phyloP scores from a whole-genome alignment of 2,329 filamentous ascomycete species.

The Scedosporium apiospermum region DNA sequence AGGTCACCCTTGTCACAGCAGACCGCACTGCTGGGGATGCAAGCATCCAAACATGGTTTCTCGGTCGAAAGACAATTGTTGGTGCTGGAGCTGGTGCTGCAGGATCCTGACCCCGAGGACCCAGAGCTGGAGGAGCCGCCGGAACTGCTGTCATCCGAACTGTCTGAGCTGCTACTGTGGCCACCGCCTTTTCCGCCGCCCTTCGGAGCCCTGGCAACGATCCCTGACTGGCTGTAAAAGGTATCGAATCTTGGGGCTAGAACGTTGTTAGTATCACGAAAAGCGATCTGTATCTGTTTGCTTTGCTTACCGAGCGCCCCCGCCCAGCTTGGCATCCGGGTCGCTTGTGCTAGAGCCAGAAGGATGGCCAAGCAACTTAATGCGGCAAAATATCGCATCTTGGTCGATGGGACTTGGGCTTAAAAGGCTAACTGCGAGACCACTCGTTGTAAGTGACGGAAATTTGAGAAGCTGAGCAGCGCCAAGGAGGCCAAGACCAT shows the following conservation, averaged over 20 bases:
- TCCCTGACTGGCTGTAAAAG: neutral
- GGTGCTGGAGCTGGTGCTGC: neutral
- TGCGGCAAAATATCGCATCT: neutral
- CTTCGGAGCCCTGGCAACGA: neutral
- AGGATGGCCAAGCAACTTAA: neutral
- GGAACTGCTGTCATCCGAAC: neutral
- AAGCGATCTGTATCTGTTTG: neutral
- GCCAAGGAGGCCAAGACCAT: too few species aligned
- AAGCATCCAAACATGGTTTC: neutral
- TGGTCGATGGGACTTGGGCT: neutral
- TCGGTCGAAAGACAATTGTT: neutral
- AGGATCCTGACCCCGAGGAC: neutral
- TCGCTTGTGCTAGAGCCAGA: neutral
- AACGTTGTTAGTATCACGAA: neutral
- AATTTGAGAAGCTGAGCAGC: too few species aligned
- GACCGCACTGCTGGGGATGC: neutral
- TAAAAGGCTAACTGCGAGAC: neutral
- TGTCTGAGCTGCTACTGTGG: neutral
- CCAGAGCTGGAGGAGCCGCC: neutral
- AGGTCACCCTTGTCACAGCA: neutral
- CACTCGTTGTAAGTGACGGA: neutral
- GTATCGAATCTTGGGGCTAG: neutral
- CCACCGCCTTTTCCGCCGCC: neutral
- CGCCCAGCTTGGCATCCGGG: neutral
- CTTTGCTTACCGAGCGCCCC: neutral